Percentiles rank a stretch among this genome's conserved stretches.
Evolutionary conservation across 2,329 filamentous ascomycete species (phyloP).

Genomic region (Colletotrichum sp.): DNA sequence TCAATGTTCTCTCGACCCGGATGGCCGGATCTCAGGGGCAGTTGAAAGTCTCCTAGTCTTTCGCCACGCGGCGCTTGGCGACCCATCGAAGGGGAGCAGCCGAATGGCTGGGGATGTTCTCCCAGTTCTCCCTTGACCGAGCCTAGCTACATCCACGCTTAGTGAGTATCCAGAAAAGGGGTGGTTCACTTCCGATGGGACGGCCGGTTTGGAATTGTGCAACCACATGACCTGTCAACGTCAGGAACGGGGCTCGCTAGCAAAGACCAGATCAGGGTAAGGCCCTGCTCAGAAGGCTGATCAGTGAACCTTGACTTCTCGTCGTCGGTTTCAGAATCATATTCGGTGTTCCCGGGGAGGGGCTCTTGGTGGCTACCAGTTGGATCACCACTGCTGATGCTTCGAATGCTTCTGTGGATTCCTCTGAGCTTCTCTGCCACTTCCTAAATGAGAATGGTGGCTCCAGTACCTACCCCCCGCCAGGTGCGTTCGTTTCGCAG

Average conservation of each 20-base stretch:
- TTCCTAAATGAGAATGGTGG: slow-evolving; percentile 15
- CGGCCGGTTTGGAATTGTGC: slow-evolving; percentile 16
- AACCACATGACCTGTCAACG: slow-evolving; percentile 22
- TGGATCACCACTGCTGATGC: slow-evolving; percentile 1
- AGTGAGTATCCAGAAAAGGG: slow-evolving; percentile 13
- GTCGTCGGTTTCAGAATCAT: slow-evolving; percentile 21
- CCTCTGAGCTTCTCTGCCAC: slow-evolving; percentile 18
- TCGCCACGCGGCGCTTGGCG: slow-evolving; percentile 19
- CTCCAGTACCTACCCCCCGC: neutral
- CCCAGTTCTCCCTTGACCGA: slow-evolving; percentile 5
- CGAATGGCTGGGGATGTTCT: slow-evolving; percentile 23
- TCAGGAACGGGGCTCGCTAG: slow-evolving; percentile 19
- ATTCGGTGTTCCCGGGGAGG: slow-evolving; percentile 21
- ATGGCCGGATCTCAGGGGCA: slow-evolving; percentile 22
- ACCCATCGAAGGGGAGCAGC: slow-evolving; percentile 23
- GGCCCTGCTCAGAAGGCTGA: slow-evolving; percentile 17
- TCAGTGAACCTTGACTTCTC: slow-evolving; percentile 15
- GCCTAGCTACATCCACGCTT: slow-evolving; percentile 5
- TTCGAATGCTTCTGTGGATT: slow-evolving; percentile 21
- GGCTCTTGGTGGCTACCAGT: neutral
- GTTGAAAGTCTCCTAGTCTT: slow-evolving; percentile 18
- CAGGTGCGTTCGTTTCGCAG: neutral
- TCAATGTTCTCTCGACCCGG: slow-evolving; percentile 21
- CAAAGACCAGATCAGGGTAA: neutral
- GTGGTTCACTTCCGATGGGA: slow-evolving; percentile 21